phyloP scores from a whole-genome alignment of 352 stramenopile genomes.

The Elongisporangium anandrum region DNA sequence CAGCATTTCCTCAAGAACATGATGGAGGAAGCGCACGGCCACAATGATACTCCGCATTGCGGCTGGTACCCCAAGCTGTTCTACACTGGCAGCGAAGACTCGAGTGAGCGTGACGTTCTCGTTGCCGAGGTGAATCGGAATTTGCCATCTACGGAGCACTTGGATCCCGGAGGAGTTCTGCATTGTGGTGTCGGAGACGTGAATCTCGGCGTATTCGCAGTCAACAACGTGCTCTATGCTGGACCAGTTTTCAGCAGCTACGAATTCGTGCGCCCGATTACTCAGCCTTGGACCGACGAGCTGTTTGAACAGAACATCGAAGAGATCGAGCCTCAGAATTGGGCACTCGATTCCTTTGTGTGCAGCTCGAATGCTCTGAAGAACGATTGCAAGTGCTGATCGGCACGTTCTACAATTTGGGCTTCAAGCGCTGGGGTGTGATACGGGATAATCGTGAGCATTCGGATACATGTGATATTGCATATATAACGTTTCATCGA shows the following conservation, averaged over 20 bases:
- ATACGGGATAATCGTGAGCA: no score
- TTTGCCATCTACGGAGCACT: background rate
- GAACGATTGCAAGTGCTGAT: background rate
- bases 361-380: background rate
- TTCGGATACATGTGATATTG: background rate
- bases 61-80: slow-evolving; percentile 10
- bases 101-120: slow-evolving; percentile 3
- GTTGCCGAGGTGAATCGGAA: slow-evolving; percentile 6
- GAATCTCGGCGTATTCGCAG: slow-evolving; percentile 2
- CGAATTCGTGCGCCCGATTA: slow-evolving; percentile 3
- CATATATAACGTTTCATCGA: background rate
- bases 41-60: background rate
- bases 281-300: background rate
- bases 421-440: no score
- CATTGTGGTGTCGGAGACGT: slow-evolving; percentile 7
- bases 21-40: background rate
- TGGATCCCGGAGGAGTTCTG: slow-evolving; percentile 4
- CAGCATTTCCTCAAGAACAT: slow-evolving; percentile 2
- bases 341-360: background rate
- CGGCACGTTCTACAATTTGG: no score
- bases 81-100: background rate
- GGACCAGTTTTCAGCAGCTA: slow-evolving; percentile 10
- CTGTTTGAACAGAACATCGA: background rate
- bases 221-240: slow-evolving; percentile 8
- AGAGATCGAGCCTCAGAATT: background rate